phyloP scores from a whole-genome alignment of 441 rosid genomes.

The Populus trichocarpa region DNA sequence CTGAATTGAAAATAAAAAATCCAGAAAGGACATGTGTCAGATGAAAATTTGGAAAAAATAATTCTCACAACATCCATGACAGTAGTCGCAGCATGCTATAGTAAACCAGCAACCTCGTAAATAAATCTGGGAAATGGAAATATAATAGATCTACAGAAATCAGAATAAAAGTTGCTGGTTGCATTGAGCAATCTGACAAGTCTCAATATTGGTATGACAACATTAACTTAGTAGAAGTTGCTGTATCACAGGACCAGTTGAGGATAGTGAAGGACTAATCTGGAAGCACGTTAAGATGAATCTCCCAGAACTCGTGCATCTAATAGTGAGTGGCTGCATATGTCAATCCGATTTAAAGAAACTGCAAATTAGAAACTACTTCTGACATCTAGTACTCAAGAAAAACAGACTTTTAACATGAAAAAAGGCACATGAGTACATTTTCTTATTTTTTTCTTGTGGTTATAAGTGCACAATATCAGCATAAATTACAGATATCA shows the following conservation, averaged over 20 bases:
- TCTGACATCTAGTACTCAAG: neutral
- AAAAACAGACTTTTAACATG: neutral
- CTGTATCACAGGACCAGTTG: neutral
- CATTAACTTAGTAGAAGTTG: neutral
- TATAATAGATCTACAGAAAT: neutral
- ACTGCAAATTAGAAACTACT: neutral
- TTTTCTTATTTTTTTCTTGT: neutral
- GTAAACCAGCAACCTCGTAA: neutral
- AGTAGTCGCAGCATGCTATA: neutral
- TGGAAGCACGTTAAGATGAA: neutral
- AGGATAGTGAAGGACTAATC: neutral
- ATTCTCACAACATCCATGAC: neutral
- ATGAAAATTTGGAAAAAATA: neutral
- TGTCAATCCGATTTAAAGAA: neutral
- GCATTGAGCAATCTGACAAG: neutral
- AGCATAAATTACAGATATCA: neutral
- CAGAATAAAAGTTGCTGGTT: neutral
- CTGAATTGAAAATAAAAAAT: constrained; percentile 29
- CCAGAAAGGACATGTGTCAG: neutral
- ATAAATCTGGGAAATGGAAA: neutral
- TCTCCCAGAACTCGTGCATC: neutral
- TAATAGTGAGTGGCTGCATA: neutral
- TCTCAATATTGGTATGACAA: neutral
- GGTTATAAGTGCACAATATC: neutral
- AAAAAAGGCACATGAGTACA: neutral